Conservation (phyloP, 441 rosid species). For the Erodium texanum region DNA sequence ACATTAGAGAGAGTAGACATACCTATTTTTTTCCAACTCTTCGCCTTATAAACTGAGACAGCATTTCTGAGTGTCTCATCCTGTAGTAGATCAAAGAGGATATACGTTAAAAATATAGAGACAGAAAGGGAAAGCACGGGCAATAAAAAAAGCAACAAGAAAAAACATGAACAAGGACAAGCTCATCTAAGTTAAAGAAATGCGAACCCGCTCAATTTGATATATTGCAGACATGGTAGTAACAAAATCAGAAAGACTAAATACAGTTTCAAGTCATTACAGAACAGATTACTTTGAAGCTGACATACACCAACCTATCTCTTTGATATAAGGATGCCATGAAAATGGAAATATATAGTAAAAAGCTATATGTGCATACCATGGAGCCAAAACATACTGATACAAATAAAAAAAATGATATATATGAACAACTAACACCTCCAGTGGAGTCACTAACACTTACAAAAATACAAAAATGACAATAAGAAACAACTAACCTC, state of each 20-base stretch:
- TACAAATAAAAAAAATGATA: background rate
- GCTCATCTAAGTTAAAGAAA: background rate
- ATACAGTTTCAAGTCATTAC: background rate
- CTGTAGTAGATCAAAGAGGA: slow-evolving; percentile 32
- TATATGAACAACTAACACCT: background rate
- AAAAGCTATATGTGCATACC: background rate
- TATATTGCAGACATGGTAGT: background rate
- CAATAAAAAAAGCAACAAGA: background rate
- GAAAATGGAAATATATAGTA: background rate
- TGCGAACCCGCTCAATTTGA: background rate
- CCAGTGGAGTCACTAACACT: no score
- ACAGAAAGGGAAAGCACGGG: background rate
- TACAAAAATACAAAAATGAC: no score
- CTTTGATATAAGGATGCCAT: background rate
- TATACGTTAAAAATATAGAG: background rate
- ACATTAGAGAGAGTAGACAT: slow-evolving; percentile 13
- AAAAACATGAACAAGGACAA: background rate
- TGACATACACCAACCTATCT: background rate
- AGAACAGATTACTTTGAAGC: background rate
- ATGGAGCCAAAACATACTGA: background rate
- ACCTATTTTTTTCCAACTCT: slow-evolving; percentile 98
- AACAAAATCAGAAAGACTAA: background rate
- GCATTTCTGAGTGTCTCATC: slow-evolving; percentile 88
- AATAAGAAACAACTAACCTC: slow-evolving; percentile 45
- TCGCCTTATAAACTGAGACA: slow-evolving; percentile 64